Evolutionary conservation across 2,329 filamentous ascomycete genomes (phyloP), one percentile per base, ranked within the genome.

Genomic region (Arthrobotrys sphaeroides): DNA sequence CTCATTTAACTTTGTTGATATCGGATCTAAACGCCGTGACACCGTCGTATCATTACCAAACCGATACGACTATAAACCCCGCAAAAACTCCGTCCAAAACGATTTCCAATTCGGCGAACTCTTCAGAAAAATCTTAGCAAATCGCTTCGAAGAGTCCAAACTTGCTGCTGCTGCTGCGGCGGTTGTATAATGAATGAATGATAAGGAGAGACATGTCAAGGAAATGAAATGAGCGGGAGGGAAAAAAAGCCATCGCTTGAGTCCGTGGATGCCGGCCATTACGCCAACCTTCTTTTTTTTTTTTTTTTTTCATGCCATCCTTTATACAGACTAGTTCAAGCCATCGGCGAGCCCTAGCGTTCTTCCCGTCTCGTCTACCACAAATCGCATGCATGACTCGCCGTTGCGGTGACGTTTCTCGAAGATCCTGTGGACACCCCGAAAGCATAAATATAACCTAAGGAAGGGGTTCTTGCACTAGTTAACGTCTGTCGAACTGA

Each of bases 271-370:
- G 28, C 28, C 51, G 26, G 10, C n/a, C n/a, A n/a, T n/a, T 31
- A 53, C 47, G 51, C 51, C 38, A 55, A 36, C 47, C 31, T 55
- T n/a, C n/a, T n/a, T n/a, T n/a, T n/a, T n/a, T n/a, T n/a, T n/a
- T n/a, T n/a, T n/a, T n/a, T n/a, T n/a, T n/a, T 36, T 55, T 38
- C 51, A 55, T 38, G 10, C 31, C 31, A 22, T 22, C 51, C 16
- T 9, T 38, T 38, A 36, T 33, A 5, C 22, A n/a, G 31, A 28
- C 31, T 38, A 55, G 51, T 18, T 38, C 31, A 22, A 55, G 31
- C 51, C 12, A 22, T 72, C 59, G 67, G 67, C 47, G 38, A 64
- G 47, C 45, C 67, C 59, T 72, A 59, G 59, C 40, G 57, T 72
- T 65, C 43, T 20, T 60, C 31, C 40, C 57, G 57, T 72, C 59